phyloP scores from a whole-genome alignment of 805 yeast genomes.

The Teunomyces panamensis region DNA sequence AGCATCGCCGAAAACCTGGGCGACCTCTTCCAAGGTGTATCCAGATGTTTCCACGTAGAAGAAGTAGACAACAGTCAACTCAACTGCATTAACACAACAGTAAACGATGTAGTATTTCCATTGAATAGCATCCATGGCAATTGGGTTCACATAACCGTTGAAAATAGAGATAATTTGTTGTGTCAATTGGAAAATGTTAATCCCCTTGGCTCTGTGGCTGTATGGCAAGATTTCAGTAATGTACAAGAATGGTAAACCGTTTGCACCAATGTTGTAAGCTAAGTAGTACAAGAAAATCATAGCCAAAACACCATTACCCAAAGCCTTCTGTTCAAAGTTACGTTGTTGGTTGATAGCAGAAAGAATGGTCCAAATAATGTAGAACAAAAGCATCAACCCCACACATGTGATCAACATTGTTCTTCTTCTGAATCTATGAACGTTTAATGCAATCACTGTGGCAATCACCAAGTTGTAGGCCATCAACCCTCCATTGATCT shows the following conservation, averaged over 20 bases:
- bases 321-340: constrained; percentile 35
- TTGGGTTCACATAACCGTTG: constrained; percentile 24
- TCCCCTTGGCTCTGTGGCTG: constrained; percentile 41
- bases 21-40: constrained; percentile 42
- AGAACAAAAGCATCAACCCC: constrained; percentile 34
- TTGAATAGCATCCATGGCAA: constrained; percentile 39
- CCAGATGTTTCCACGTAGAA: constrained; percentile 43
- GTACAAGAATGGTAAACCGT: constrained; percentile 47
- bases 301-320: constrained; percentile 47
- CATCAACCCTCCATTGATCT: constrained; percentile 51
- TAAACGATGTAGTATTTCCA: constrained; percentile 46
- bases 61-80: constrained; percentile 27
- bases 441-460: constrained; percentile 16
- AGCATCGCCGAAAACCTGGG: constrained; percentile 39
- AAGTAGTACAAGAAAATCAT: constrained; percentile 49
- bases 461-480: constrained; percentile 42
- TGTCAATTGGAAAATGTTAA: constrained; percentile 25
- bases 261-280: constrained; percentile 41
- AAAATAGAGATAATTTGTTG: constrained; percentile 18
- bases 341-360: constrained; percentile 47
- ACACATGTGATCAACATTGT: constrained; percentile 32
- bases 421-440: constrained; percentile 31
- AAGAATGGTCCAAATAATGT: constrained; percentile 40
- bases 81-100: constrained; percentile 28
- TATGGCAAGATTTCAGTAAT: constrained; percentile 42